A percentile compares a stretch with the other conserved stretches of the same genome.
Evolutionary conservation across 2,329 filamentous ascomycete species (phyloP).

Genomic region (Akanthomyces uredinophilus): DNA sequence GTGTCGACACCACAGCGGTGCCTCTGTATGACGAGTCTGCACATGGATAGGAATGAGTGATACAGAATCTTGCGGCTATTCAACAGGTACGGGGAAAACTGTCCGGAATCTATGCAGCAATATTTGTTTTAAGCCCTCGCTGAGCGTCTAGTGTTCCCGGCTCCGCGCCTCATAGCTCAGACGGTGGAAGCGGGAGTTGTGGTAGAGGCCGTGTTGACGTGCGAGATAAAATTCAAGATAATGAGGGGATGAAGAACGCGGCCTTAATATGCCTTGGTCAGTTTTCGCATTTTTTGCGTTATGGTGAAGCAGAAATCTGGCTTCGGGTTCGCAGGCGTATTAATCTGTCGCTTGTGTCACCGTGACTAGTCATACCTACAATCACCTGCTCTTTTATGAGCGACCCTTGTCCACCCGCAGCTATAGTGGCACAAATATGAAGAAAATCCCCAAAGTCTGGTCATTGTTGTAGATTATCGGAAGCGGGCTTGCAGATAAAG

Average conservation of each 20-base stretch:
- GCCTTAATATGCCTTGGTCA: background rate
- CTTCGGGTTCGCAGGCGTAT: background rate
- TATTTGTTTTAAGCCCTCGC: background rate
- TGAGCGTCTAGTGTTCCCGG: background rate
- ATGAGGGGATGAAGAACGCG: background rate
- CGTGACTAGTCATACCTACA: background rate
- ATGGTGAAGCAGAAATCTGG: background rate
- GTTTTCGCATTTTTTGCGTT: background rate
- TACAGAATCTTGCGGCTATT: background rate
- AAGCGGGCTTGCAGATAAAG: background rate
- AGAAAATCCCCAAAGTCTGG: background rate
- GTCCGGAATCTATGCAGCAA: background rate
- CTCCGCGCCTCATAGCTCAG: background rate
- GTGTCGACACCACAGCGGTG: conserved; percentile 7
- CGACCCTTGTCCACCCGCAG: background rate
- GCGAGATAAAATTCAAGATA: background rate
- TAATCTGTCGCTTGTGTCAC: background rate
- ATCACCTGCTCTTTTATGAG: background rate
- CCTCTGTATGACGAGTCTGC: background rate
- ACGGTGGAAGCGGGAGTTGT: background rate
- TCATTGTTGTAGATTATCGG: no score
- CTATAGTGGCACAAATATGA: background rate
- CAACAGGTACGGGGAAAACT: no score
- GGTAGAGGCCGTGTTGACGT: background rate
- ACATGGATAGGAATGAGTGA: background rate